phyloP scores from a whole-genome alignment of 768 basidiomycete genomes.

The Peribolospora kevripleyi region DNA sequence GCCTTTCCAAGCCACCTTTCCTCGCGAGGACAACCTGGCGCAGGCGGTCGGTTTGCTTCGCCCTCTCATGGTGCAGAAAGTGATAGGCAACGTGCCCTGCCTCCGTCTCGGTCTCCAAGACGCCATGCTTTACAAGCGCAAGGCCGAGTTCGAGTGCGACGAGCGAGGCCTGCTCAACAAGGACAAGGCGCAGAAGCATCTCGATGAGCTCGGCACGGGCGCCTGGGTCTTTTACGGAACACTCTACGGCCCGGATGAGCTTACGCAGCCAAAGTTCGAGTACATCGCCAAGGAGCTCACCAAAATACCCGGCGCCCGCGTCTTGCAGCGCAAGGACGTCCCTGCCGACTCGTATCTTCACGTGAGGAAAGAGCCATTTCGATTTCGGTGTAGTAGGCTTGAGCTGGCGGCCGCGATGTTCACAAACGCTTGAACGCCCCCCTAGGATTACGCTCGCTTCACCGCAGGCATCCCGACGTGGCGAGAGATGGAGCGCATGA shows the following conservation, averaged over 20 bases:
- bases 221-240: neutral
- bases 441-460: no score
- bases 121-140: neutral
- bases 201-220: slow-evolving; percentile 1
- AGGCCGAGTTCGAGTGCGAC: slow-evolving; percentile 1
- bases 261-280: neutral
- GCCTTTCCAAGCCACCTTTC: slow-evolving; percentile 10
- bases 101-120: slow-evolving; percentile 5
- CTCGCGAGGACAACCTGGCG: slow-evolving; percentile 2
- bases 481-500: slow-evolving; percentile 9
- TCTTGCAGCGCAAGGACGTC: neutral
- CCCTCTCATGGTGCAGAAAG: neutral
- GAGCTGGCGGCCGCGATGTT: no score
- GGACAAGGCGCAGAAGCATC: slow-evolving; percentile 1
- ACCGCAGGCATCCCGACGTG: slow-evolving; percentile 8
- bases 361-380: no score
- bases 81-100: slow-evolving; percentile 1
- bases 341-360: no score
- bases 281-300: neutral
- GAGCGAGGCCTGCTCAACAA: neutral
- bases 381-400: no score
- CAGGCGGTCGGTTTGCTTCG: slow-evolving; percentile 1
- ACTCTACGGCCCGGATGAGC: neutral
- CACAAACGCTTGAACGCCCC: no score
- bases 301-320: neutral